Evolutionary conservation across 2,329 filamentous ascomycete genomes (phyloP), one percentile per base, ranked within the genome.

Genomic region (Periconia macrospinosa): DNA sequence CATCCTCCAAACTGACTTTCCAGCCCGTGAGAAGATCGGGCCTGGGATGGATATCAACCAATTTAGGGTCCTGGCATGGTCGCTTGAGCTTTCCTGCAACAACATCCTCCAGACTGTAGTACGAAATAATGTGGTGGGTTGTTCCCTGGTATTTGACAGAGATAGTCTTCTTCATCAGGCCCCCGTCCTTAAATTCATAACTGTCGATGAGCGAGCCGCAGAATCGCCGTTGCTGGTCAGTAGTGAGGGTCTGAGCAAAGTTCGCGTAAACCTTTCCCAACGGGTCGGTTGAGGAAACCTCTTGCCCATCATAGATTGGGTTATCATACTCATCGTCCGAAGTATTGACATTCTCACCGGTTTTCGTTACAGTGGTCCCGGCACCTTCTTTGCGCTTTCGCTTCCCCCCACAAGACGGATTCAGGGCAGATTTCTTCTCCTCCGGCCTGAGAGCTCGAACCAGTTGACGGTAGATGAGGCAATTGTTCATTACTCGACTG

Each of bases 131-230:
- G 66, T 96, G 92, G 66, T 96, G 92, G 2, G 86, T 86, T 2
- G 92, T 83, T 2, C 88, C 88, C 23, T 87, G 82, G 47, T 88
- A 86, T 2, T 83, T 86, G 40, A 96, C 85, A 63, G 88, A 93
- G 74, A 96, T 92, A 0, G 92, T 96, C 79, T 96, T 96, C 81
- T 97, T 97, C 58, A 96, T 84, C 41, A 97, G 76, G 0, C 92
- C 92, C 1, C 86, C 83, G 14, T 86, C 80, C 67, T 94, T 94
- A 81, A 96, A 96, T 30, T 86, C 85, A 65, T 96, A 96, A 0
- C 89, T 92, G 74, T 96, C 92, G n/a, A 93, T 84, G 13, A 96
- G 79, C 1, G 91, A 95, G 6, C 92, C 92, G 43, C 94, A 86
- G 49, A 92, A 76, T 23, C 83, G 80, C 33, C 86, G 79, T 64